These are phyloP conservation scores for Magnaporthales sp. DNA, from an alignment of 2,329 filamentous ascomycete genomes.

Conservation along the genomic window DNA sequence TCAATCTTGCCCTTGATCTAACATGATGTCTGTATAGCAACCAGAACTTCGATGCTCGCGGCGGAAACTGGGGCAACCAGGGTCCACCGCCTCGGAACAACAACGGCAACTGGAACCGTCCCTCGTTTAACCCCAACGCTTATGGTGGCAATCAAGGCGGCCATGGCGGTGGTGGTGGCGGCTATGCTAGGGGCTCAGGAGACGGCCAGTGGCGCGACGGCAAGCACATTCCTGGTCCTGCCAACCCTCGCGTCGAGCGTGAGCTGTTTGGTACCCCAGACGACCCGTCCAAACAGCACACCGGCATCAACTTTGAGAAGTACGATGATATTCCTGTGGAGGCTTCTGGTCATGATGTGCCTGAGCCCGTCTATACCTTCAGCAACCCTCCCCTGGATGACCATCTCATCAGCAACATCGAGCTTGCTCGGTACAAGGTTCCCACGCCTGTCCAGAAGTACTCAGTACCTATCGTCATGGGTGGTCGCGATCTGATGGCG, in stretches of 20 bases:
- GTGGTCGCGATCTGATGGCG: constrained; percentile 96
- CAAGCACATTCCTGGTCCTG: constrained; percentile 86
- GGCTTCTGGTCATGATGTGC: constrained; percentile 87
- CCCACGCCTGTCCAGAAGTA: constrained; percentile 99
- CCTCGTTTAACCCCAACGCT: constrained; percentile 51
- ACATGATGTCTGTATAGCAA: not conserved
- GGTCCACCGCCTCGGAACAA: constrained; percentile 12
- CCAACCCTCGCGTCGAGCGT: constrained; percentile 84
- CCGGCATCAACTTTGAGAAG: constrained; percentile 99
- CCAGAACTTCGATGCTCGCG: constrained; percentile 35
- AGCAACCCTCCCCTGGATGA: constrained; percentile 92
- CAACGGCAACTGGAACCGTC: constrained; percentile 17
- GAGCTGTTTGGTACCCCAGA: constrained; percentile 89
- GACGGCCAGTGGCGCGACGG: constrained; percentile 96
- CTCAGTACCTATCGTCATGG: constrained; percentile 98
- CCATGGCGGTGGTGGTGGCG: constrained; percentile 37
- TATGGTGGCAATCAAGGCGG: constrained; percentile 44
- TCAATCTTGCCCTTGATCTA: not conserved
- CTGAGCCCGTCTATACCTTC: constrained; percentile 84
- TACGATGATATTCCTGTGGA: constrained; percentile 99
- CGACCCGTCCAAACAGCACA: constrained; percentile 91
- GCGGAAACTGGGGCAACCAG: constrained; percentile 14
- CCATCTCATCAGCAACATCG: constrained; percentile 88
- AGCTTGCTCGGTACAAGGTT: constrained; percentile 86
- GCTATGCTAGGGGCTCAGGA: constrained; percentile 69